Conservation (phyloP, 768 basidiomycete species). For the Kwoniella sp. region DNA sequence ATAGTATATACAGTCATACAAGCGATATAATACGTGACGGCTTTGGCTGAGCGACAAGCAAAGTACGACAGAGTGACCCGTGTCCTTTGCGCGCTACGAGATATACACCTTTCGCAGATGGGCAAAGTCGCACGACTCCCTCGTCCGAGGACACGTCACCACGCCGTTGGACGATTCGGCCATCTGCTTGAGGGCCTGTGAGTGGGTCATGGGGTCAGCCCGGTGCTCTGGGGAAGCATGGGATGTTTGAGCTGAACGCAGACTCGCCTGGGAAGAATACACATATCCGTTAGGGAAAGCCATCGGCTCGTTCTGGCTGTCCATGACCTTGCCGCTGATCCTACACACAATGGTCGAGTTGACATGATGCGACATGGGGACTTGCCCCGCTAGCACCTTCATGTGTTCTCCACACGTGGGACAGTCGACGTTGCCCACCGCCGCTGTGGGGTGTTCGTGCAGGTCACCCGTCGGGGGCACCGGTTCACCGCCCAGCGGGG, state of each 20-base stretch:
- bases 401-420: conserved; percentile 82
- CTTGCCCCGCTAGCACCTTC: conserved; percentile 71
- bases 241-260: too few species aligned
- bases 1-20: too few species aligned
- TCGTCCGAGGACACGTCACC: conserved; percentile 80
- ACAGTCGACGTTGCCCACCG: conserved; percentile 57
- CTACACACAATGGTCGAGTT: conserved; percentile 93
- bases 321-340: conserved; percentile 88
- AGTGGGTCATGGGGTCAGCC: not conserved
- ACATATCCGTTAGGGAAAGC: conserved; percentile 86
- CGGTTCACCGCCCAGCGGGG: conserved; percentile 17
- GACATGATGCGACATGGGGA: conserved; percentile 87
- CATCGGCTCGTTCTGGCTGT: conserved; percentile 88
- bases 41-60: too few species aligned
- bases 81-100: too few species aligned
- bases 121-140: conserved; percentile 60
- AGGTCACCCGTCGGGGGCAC: conserved; percentile 17
- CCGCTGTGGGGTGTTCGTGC: conserved; percentile 34
- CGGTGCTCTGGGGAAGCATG: too few species aligned
- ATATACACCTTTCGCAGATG: conserved; percentile 84
- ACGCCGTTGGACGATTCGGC: conserved; percentile 69
- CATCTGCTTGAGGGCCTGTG: conserved; percentile 80
- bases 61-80: too few species aligned
- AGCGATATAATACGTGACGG: too few species aligned
- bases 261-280: conserved; percentile 80